phyloP scores from a whole-genome alignment of 805 yeast species.

The Citeromyces matritensis region DNA sequence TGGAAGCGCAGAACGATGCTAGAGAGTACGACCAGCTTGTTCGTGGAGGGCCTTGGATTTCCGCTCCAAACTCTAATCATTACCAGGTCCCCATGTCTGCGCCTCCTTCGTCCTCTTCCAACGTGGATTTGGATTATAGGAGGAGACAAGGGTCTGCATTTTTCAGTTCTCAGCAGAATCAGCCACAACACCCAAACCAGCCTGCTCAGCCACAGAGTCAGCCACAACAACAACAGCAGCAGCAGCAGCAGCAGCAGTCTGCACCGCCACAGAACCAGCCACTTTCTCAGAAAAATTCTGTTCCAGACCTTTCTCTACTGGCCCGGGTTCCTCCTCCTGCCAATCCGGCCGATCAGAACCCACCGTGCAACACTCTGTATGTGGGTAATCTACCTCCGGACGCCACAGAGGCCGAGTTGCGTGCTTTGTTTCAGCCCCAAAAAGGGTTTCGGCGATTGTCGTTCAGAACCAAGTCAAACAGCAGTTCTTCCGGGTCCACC shows the following conservation, averaged over 20 bases:
- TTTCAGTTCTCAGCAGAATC: not conserved
- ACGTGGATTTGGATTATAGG: too few relatives aligned
- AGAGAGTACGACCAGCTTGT: conserved; percentile 31
- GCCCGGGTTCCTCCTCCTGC: conserved; percentile 86
- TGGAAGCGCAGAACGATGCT: conserved; percentile 30
- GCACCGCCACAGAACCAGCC: conserved; percentile 8
- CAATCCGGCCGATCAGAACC: conserved; percentile 97
- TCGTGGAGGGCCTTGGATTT: conserved; percentile 13
- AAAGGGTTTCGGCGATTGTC: conserved; percentile 87
- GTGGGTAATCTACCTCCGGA: conserved; percentile 97
- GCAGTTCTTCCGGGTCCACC: not conserved
- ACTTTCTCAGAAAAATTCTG: conserved; percentile 2
- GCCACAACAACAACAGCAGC: conserved; percentile 3
- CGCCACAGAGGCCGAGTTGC: conserved; percentile 85
- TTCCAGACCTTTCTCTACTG: conserved; percentile 53
- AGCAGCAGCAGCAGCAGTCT: conserved; percentile 7
- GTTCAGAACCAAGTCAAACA: conserved; percentile 55
- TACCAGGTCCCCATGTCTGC: conserved; percentile 1
- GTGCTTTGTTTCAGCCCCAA: conserved; percentile 76
- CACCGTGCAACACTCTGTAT: conserved; percentile 94
- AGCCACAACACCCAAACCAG: conserved; percentile 3
- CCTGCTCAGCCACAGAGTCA: conserved; percentile 3
- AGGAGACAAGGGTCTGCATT: too few relatives aligned
- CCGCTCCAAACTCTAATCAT: conserved; percentile 3
- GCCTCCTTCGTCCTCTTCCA: not conserved